These are phyloP conservation scores for Favolaschia claudopus DNA, from an alignment of 768 basidiomycete genomes.

Conservation along the genomic window DNA sequence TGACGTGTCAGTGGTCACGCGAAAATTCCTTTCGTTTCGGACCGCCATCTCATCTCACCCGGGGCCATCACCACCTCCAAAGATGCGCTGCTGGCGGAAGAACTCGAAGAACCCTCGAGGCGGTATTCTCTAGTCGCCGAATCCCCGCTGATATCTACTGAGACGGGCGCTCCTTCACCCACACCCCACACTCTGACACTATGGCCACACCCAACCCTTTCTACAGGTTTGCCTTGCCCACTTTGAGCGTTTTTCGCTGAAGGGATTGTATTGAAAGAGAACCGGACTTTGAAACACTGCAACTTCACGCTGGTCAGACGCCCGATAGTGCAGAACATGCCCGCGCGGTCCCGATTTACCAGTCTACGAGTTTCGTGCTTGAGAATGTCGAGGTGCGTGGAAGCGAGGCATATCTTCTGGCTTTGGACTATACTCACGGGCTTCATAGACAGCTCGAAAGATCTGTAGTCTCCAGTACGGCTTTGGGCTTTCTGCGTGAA, in stretches of 20 bases:
- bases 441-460: not conserved
- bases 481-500: no score
- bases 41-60: no score
- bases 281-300: constrained; percentile 67
- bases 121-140: not conserved
- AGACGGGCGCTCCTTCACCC: not conserved
- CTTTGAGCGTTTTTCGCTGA: constrained; percentile 32
- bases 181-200: not conserved
- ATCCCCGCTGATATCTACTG: not conserved
- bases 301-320: constrained; percentile 67
- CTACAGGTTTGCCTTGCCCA: constrained; percentile 4
- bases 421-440: not conserved
- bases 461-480: not conserved
- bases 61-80: no score
- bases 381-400: constrained; percentile 54
- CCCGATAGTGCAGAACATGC: constrained; percentile 61
- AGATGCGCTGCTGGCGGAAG: no score
- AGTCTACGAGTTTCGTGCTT: constrained; percentile 61
- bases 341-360: constrained; percentile 69
- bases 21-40: no score
- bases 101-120: no score
- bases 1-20: no score
- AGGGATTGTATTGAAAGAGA: constrained; percentile 33
- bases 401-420: not conserved
- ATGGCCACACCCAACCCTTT: constrained; percentile 17